phyloP scores from a whole-genome alignment of 306 rosid species.

The Vicia faba region DNA sequence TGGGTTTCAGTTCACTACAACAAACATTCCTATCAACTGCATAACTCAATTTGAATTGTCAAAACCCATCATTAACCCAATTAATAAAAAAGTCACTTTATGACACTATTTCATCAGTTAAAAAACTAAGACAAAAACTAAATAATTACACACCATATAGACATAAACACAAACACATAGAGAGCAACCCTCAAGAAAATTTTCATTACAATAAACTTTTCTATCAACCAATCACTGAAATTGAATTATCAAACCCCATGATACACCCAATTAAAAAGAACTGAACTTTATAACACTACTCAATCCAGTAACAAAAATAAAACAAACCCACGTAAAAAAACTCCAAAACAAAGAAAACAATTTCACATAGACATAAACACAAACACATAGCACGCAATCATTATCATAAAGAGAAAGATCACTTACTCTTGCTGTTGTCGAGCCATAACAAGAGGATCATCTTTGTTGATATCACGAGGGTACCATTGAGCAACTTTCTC shows the following conservation, averaged over 20 bases:
- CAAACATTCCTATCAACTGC: not conserved
- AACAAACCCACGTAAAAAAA: not conserved
- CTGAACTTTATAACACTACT: not conserved
- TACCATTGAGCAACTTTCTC: conserved; percentile 85
- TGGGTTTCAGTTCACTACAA: not conserved
- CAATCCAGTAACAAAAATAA: not conserved
- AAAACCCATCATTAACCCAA: not conserved
- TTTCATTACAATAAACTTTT: not conserved
- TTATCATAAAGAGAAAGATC: conserved; percentile 15
- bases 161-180: not conserved
- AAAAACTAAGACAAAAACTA: no score
- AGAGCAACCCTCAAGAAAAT: not conserved
- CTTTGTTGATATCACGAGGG: conserved; percentile 75
- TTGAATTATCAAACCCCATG: not conserved
- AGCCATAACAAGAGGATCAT: conserved; percentile 77
- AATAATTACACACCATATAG: not conserved
- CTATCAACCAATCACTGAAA: no score
- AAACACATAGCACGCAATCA: conserved; percentile 2
- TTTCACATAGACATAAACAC: conserved; percentile 14
- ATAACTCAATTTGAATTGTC: not conserved
- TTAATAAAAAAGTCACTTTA: not conserved
- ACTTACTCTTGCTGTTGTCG: conserved; percentile 73
- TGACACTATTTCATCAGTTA: not conserved
- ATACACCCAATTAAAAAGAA: not conserved
- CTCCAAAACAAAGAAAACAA: no score